Evolutionary conservation across 495 filamentous ascomycete genomes (phyloP), one percentile per base, ranked within the genome.

Genomic region (Ramalina intermedia): DNA sequence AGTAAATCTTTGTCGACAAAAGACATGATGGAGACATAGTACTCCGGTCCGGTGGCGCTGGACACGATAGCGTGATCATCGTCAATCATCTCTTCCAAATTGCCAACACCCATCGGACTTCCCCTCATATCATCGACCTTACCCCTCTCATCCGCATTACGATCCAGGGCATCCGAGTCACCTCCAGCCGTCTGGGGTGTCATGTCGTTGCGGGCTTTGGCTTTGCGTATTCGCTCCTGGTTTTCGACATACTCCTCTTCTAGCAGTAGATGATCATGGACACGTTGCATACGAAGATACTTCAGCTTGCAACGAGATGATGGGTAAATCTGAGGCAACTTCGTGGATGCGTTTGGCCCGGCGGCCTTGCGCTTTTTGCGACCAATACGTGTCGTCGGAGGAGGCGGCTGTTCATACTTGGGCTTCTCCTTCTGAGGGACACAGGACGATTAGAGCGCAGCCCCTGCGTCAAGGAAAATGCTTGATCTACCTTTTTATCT

Each of bases 1-100:
- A 99, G 78, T 11, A 99, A 76, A 59, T 99, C 91, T 68, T 99
- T 99, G 71, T 99, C 91, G 37, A 99, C 91, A 58, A 99, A 99
- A 37, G 90, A 96, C 91, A 99, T 99, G 75, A 99, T 99, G 45
- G 88, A 95, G 51, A 99, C 91, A 63, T 99, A 99, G 71, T 96
- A 99, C 64, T 99, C 91, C 2, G 91, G 93, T 0, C 91, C 91
- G 12, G 93, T 96, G 4, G 93, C 90, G 63, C 87, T 94, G 9
- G 87, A 94, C 38, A 99, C 93, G 60, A 99, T 99, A 50, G 91
- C 91, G 61, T 99, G 91, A 68, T 99, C 91, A 67, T 99, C 91
- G 65, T 99, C 91, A 59, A 99, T 99, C 79, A 99, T 84, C 70
- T 99, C 91, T 66, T 96, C 91, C 58, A 99, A 66, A 53, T 91